Evolutionary conservation across 106 monocot species (phyloP), one percentile per base, ranked within the genome.

Genomic region (Apostasia ramifera): DNA sequence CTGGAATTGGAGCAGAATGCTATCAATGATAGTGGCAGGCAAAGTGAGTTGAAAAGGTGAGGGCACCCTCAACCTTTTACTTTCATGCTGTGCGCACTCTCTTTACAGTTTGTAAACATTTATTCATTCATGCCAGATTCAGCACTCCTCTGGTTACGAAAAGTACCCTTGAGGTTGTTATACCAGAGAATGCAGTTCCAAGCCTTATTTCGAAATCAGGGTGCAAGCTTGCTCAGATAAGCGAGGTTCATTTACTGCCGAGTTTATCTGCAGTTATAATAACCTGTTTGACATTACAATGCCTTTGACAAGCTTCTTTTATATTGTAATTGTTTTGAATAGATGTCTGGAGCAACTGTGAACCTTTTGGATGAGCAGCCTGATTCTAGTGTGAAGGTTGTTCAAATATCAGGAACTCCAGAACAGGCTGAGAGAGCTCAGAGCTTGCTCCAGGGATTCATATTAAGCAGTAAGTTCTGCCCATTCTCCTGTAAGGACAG

Each of bases 381-480:
- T 45, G 93, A 93, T 3, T 56, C 66, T 55, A 70, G 75, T 37
- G 83, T 85, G 56, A 89, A 85, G 67, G 66, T 89, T 75, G 89
- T 97, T 76, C 66, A 76, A 73, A 97, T 97, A 83, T 89, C 89
- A 41, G 97, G 97, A 75, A 92, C 74, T 54, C 92, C 92, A 15
- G 97, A 92, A 58, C 97, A 97, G 81, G 80, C 92, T 71, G 87
- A 87, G 62, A 89, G 80, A 76, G 97, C 97, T 55, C 87, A 97
- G 66, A 97, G 86, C 68, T 81, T 97, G 55, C 92, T 97, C 41
- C 86, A 92, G 61, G 97, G 97, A 75, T 92, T 97, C 73, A 97
- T 97, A 63, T 74, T 97, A 68, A 92, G 92, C 83, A 85, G 97
- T 97, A 81, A 74, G 75, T 56, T 88, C 62, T 76, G 70, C 75